These are phyloP conservation scores for Nelumbo lutea DNA, from an alignment of 164 flowering plant species.

Conservation along the genomic window DNA sequence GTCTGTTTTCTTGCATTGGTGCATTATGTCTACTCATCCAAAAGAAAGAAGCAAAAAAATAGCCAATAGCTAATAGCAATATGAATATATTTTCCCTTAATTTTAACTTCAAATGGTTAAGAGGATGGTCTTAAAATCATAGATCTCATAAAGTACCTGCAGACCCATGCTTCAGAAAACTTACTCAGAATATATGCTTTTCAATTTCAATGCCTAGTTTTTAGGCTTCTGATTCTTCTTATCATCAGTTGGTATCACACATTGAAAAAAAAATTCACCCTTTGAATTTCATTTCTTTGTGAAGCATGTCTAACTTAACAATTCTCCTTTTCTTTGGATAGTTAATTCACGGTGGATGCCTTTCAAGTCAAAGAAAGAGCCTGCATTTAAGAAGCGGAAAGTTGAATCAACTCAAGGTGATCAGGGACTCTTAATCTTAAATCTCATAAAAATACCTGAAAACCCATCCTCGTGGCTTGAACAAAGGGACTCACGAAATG, in stretches of 20 bases:
- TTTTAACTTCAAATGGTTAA: background rate
- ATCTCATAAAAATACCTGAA: too few species aligned
- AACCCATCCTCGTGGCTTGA: too few species aligned
- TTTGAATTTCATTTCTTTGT: slow-evolving; percentile 6
- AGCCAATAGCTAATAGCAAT: too few species aligned
- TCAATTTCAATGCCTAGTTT: background rate
- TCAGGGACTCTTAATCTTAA: background rate
- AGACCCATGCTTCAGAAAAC: too few species aligned
- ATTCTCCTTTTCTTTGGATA: slow-evolving; percentile 20
- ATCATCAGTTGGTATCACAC: background rate
- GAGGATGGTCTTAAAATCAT: too few species aligned
- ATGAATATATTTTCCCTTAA: too few species aligned
- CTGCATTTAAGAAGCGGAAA: slow-evolving; percentile 64
- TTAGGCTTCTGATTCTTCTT: background rate
- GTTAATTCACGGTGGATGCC: slow-evolving; percentile 56
- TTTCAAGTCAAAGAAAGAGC: slow-evolving; percentile 64
- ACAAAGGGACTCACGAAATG: too few species aligned
- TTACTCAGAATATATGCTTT: background rate
- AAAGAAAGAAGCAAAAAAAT: too few species aligned
- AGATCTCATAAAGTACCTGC: too few species aligned
- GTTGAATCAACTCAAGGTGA: slow-evolving; percentile 70
- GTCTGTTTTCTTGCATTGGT: too few species aligned
- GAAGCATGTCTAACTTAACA: slow-evolving; percentile 2
- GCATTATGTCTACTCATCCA: too few species aligned
- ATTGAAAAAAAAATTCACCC: background rate